phyloP scores from a whole-genome alignment of 2,329 filamentous ascomycete genomes.

The Tolypocladium sp. region DNA sequence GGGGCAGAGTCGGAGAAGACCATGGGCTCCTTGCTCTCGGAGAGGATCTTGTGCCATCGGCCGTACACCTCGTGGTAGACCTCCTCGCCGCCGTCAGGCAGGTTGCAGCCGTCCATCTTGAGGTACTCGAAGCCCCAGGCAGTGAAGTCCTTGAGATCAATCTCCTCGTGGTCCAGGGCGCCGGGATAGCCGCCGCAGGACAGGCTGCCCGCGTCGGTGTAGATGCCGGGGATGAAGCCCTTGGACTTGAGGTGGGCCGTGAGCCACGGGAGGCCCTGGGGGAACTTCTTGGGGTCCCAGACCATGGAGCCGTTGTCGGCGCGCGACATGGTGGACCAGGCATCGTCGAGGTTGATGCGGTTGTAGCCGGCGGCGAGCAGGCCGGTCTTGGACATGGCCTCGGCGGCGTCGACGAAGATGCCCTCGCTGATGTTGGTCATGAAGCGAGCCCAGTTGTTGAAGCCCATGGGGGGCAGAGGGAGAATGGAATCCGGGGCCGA shows the following conservation, averaged over 20 bases:
- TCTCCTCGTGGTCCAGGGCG: conserved; percentile 27
- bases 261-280: conserved; percentile 31
- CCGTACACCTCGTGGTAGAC: conserved; percentile 23
- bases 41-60: conserved; percentile 32
- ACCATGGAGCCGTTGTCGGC: conserved; percentile 25
- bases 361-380: conserved; percentile 23
- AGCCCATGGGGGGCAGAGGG: conserved; percentile 36
- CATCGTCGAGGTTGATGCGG: conserved; percentile 34
- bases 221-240: conserved; percentile 36
- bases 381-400: conserved; percentile 31
- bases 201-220: conserved; percentile 31
- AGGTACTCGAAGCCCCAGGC: conserved; percentile 28
- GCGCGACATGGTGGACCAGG: conserved; percentile 29
- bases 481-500: neutral
- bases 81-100: conserved; percentile 13
- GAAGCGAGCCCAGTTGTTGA: conserved; percentile 42
- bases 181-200: conserved; percentile 35
- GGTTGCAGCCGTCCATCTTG: conserved; percentile 31
- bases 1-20: conserved; percentile 36
- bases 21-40: conserved; percentile 22
- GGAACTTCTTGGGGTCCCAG: conserved; percentile 31
- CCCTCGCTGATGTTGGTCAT: conserved; percentile 37
- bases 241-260: conserved; percentile 23
- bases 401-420: conserved; percentile 35
- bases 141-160: conserved; percentile 29